Conservation (phyloP, 176 grass and related monocot species). For the Puya raimondii region DNA sequence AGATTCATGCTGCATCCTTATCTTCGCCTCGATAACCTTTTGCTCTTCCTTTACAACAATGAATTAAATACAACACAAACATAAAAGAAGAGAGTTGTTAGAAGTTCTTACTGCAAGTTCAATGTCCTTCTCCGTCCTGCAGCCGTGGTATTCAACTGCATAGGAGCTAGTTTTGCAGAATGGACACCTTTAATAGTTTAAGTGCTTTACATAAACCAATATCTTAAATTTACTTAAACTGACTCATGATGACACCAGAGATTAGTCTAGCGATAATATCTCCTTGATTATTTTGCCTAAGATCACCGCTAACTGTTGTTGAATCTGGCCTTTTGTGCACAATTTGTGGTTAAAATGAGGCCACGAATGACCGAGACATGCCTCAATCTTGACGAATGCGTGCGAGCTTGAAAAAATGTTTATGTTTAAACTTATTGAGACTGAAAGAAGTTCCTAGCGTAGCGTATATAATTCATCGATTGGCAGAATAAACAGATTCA, state of each 20-base stretch:
- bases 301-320: no score
- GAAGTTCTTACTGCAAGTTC: slow-evolving; percentile 33
- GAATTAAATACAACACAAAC: background rate
- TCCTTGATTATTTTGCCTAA: no score
- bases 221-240: background rate
- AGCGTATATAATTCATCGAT: no score
- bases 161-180: slow-evolving; percentile 64
- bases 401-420: no score
- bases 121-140: slow-evolving; percentile 31
- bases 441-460: no score
- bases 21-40: slow-evolving; percentile 17
- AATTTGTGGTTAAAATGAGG: no score
- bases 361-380: no score
- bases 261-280: no score
- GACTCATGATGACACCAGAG: background rate
- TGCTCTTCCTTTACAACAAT: slow-evolving; percentile 18
- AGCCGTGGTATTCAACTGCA: slow-evolving; percentile 46
- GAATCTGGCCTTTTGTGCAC: no score
- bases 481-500: no score
- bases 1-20: slow-evolving; percentile 18
- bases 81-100: background rate
- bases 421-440: no score
- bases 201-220: slow-evolving; percentile 14
- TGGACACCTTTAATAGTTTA: slow-evolving; percentile 50
- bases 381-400: no score